Conservation (phyloP, 169 alveolate genomes). For the Besnoitia besnoiti region DNA sequence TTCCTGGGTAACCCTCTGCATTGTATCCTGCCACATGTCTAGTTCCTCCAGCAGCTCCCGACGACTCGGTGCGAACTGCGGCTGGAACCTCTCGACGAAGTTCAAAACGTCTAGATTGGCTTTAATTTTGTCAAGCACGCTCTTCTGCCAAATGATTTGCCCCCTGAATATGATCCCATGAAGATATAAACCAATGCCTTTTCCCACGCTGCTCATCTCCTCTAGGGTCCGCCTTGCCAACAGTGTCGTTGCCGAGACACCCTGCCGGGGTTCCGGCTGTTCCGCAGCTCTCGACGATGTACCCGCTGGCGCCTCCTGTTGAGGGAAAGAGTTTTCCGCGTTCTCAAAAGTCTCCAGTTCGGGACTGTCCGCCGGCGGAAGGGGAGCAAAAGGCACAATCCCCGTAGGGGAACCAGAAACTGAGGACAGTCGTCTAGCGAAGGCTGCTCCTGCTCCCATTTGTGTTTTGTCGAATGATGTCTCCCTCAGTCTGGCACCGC, state of each 20-base stretch:
- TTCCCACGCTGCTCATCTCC: background rate
- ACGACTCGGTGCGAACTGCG: background rate
- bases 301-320: too few relatives aligned
- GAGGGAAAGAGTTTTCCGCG: too few relatives aligned
- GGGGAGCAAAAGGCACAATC: too few relatives aligned
- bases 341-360: too few relatives aligned
- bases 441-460: too few relatives aligned
- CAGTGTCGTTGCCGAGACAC: background rate
- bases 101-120: background rate
- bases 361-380: too few relatives aligned
- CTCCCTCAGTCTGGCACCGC: too few relatives aligned
- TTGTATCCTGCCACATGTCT: background rate
- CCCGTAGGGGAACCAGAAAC: too few relatives aligned
- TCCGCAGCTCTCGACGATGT: too few relatives aligned
- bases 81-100: conserved; percentile 4
- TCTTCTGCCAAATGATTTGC: background rate
- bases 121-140: background rate
- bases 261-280: too few relatives aligned
- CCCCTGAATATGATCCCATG: background rate
- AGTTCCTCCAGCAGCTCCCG: background rate
- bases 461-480: too few relatives aligned
- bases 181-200: background rate
- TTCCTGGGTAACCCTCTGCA: background rate
- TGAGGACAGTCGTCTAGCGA: too few relatives aligned
- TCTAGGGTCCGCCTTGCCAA: background rate